Conservation (phyloP, 306 rosid species). For the Begonia fuchsioides region DNA sequence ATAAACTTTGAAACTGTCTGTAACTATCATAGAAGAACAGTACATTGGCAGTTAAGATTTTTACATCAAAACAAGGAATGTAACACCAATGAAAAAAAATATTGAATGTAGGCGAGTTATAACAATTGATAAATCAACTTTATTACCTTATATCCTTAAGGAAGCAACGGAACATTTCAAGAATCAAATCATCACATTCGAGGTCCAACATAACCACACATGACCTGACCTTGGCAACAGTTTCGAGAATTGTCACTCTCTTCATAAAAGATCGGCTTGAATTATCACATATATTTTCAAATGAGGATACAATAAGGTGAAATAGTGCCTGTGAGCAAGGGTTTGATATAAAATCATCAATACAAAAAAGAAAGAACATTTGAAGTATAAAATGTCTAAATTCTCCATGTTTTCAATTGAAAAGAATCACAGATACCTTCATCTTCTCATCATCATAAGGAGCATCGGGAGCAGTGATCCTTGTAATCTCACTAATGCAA, state of each 20-base stretch:
- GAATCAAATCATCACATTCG: constrained; percentile 60
- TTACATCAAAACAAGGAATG: too few relatives aligned
- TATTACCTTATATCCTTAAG: constrained; percentile 48
- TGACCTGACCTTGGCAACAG: constrained; percentile 73
- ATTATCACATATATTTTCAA: constrained; percentile 54
- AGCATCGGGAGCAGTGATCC: neutral
- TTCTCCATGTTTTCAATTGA: too few relatives aligned
- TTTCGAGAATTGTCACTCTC: constrained; percentile 58
- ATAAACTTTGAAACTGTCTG: neutral
- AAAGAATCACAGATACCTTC: neutral
- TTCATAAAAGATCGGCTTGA: constrained; percentile 45
- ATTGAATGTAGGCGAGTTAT: neutral
- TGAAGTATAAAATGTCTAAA: too few relatives aligned
- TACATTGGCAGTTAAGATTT: too few relatives aligned
- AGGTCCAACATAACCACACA: constrained; percentile 88
- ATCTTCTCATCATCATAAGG: neutral
- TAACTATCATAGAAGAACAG: too few relatives aligned
- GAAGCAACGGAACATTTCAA: constrained; percentile 77
- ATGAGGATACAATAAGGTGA: constrained; percentile 66
- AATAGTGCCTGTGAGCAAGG: constrained; percentile 39
- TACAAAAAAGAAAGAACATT: too few relatives aligned
- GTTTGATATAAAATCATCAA: too few relatives aligned
- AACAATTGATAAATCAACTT: neutral
- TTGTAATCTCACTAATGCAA: neutral
- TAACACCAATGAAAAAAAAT: neutral